Evolutionary conservation across 2,329 filamentous ascomycete genomes (phyloP).

Genomic region (Ambrosiella xylebori): DNA sequence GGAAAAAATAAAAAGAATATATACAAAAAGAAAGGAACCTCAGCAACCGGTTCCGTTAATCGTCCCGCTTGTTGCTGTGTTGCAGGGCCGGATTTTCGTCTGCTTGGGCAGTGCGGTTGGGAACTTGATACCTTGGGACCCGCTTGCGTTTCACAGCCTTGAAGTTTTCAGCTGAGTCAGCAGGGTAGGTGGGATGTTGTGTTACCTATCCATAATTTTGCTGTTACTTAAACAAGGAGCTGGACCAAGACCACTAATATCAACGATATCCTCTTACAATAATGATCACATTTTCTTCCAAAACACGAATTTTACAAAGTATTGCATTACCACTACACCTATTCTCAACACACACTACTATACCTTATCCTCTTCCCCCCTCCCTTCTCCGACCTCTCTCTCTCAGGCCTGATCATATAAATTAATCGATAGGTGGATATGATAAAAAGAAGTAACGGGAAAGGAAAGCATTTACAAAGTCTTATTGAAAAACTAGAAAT

Average conservation of each 20-base stretch:
- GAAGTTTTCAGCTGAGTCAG: constrained; percentile 10
- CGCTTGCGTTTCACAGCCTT: constrained; percentile 1
- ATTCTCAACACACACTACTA: background rate
- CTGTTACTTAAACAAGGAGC: background rate
- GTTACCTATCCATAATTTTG: background rate
- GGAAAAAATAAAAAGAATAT: background rate
- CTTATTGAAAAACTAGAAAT: constrained; percentile 7
- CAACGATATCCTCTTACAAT: background rate
- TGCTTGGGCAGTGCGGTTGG: background rate
- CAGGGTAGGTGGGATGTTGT: background rate
- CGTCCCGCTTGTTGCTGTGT: background rate
- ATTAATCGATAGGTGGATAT: background rate
- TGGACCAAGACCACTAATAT: background rate
- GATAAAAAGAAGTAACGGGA: background rate
- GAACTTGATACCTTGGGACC: background rate
- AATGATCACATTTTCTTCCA: too few species aligned
- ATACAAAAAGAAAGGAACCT: background rate
- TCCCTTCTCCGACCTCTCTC: background rate
- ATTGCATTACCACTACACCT: background rate
- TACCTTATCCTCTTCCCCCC: background rate
- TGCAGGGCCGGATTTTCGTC: background rate
- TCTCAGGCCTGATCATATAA: background rate
- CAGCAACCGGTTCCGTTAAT: background rate
- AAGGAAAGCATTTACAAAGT: constrained; percentile 8
- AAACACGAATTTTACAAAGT: background rate